These are phyloP conservation scores for Aspergillus sp. DNA, from an alignment of 2,329 filamentous ascomycete species.

Conservation along the genomic window DNA sequence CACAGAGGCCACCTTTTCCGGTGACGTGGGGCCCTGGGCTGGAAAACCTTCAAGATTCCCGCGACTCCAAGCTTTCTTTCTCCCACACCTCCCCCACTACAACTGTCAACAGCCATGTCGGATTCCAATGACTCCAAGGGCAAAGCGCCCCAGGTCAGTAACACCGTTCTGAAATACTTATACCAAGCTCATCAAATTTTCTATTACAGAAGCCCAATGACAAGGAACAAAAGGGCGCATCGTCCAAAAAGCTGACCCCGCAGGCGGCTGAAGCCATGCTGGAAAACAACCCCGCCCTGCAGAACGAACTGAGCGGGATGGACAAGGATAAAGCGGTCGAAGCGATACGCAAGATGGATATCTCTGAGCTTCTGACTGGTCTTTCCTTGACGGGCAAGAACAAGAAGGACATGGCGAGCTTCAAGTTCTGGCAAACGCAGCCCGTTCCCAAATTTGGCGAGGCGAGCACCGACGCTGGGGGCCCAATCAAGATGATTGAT, in stretches of 20 bases:
- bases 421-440: conserved; percentile 99
- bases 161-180: not conserved
- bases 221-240: conserved; percentile 12
- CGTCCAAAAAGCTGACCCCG: conserved; percentile 40
- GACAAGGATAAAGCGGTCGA: conserved; percentile 63
- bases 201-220: conserved; percentile 30
- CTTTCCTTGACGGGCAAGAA: conserved; percentile 80
- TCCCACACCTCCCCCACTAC: conserved; percentile 17
- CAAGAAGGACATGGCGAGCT: conserved; percentile 92
- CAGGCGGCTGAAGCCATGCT: conserved; percentile 47
- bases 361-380: conserved; percentile 55
- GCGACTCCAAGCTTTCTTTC: conserved; percentile 19
- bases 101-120: conserved; percentile 37
- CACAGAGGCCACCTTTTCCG: conserved; percentile 5
- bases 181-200: not conserved
- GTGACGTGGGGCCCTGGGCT: conserved; percentile 34
- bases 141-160: conserved; percentile 33
- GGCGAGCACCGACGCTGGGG: conserved; percentile 68
- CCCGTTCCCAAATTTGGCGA: conserved; percentile 81
- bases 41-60: conserved; percentile 28
- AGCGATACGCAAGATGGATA: conserved; percentile 54
- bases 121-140: conserved; percentile 40
- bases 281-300: conserved; percentile 64
- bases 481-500: conserved; percentile 80
- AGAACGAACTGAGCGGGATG: conserved; percentile 73